phyloP scores from a whole-genome alignment of 805 yeast species.

The Peterozyma xylosa region DNA sequence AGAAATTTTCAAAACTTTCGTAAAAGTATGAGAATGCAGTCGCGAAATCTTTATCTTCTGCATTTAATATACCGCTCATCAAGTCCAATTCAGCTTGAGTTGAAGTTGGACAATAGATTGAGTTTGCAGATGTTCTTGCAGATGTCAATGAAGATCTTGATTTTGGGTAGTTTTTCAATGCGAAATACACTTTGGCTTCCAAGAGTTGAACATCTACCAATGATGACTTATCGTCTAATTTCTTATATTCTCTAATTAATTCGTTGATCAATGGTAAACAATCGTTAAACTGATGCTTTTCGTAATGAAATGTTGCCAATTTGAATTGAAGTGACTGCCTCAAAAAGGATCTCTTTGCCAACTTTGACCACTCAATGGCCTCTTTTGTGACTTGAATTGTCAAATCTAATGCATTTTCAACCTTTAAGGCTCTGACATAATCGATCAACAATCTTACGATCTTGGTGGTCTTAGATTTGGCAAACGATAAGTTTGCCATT shows the following conservation, averaged over 20 bases:
- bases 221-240: slow-evolving; percentile 91
- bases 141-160: slow-evolving; percentile 88
- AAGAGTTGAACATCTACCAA: slow-evolving; percentile 91
- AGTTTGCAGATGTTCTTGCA: slow-evolving; percentile 95
- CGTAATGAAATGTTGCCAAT: slow-evolving; percentile 67
- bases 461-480: slow-evolving; percentile 93
- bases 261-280: slow-evolving; percentile 66
- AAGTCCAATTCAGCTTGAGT: slow-evolving; percentile 91
- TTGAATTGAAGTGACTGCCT: slow-evolving; percentile 85
- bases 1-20: slow-evolving; percentile 90
- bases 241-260: slow-evolving; percentile 79
- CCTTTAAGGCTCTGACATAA: slow-evolving; percentile 55
- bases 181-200: slow-evolving; percentile 86
- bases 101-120: slow-evolving; percentile 91
- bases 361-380: slow-evolving; percentile 80
- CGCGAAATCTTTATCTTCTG: slow-evolving; percentile 94
- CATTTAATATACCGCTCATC: slow-evolving; percentile 92
- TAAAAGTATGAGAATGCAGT: slow-evolving; percentile 94
- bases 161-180: slow-evolving; percentile 84
- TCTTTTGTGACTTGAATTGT: slow-evolving; percentile 72
- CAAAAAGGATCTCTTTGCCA: slow-evolving; percentile 77
- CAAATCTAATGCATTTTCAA: slow-evolving; percentile 37
- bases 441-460: slow-evolving; percentile 79
- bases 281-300: slow-evolving; percentile 54
- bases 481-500: slow-evolving; percentile 56